These are phyloP conservation scores for Coemansia sp. DNA, from an alignment of 192 early-diverging fungal genomes.

Conservation along the genomic window DNA sequence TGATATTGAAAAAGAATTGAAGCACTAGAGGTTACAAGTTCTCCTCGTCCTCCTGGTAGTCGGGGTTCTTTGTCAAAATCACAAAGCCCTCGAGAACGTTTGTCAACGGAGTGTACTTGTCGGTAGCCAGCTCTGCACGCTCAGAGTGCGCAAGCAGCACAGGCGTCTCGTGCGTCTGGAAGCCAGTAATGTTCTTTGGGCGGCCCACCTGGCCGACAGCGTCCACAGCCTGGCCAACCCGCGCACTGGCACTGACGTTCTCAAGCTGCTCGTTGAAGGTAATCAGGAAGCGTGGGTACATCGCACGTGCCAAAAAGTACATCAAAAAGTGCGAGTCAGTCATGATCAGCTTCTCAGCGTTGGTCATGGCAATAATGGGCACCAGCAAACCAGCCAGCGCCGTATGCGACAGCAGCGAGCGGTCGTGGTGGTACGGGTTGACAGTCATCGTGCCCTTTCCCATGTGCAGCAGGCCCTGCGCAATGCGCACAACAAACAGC, in stretches of 20 bases:
- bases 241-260: conserved; percentile 78
- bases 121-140: conserved; percentile 96
- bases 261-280: conserved; percentile 92
- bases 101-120: conserved; percentile 88
- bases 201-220: conserved; percentile 97
- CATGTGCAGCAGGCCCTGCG: conserved; percentile 70
- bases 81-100: conserved; percentile 95
- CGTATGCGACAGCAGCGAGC: conserved; percentile 86
- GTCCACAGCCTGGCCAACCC: conserved; percentile 99
- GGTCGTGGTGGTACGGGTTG: conserved; percentile 93
- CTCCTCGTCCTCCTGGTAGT: conserved; percentile 71
- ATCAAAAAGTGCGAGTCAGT: conserved; percentile 90
- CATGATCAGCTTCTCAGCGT: conserved; percentile 87
- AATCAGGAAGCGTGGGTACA: conserved; percentile 98
- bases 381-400: conserved; percentile 85
- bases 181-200: conserved; percentile 99
- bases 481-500: conserved; percentile 60
- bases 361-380: conserved; percentile 87
- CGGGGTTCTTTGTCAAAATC: conserved; percentile 90
- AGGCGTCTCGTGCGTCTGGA: conserved; percentile 97
- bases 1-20: background rate
- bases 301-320: conserved; percentile 88
- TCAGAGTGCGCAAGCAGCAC: conserved; percentile 95
- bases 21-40: conserved; percentile 1
- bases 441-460: conserved; percentile 98